Conservation (phyloP, 495 filamentous ascomycete genomes). For the Podospora sp. region DNA sequence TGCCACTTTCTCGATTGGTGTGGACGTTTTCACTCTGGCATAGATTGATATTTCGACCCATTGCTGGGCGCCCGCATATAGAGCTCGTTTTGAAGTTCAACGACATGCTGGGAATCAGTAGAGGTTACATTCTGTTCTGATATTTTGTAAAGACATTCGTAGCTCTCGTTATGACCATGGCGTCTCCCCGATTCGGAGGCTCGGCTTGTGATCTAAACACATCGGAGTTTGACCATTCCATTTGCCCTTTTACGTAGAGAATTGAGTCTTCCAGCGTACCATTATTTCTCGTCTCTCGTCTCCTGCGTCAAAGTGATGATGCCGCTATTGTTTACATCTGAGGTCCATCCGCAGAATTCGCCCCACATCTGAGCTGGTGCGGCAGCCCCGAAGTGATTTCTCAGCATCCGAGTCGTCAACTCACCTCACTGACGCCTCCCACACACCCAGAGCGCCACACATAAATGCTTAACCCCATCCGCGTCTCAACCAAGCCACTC, state of each 20-base stretch:
- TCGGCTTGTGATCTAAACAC: too few species aligned
- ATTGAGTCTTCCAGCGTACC: not conserved
- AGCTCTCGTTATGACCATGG: too few species aligned
- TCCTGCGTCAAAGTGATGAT: not conserved
- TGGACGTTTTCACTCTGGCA: slow-evolving; percentile 43
- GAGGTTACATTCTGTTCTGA: slow-evolving; percentile 36
- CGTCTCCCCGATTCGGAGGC: too few species aligned
- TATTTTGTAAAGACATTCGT: not conserved
- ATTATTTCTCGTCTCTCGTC: not conserved
- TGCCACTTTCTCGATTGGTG: slow-evolving; percentile 33
- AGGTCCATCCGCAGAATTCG: not conserved
- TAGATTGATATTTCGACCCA: slow-evolving; percentile 36
- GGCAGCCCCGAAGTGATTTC: not conserved
- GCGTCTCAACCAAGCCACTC: not conserved
- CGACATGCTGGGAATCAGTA: slow-evolving; percentile 42
- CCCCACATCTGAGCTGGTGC: not conserved
- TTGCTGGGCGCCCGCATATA: slow-evolving; percentile 43
- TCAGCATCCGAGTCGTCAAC: not conserved
- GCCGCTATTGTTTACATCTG: not conserved
- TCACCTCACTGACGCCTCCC: not conserved
- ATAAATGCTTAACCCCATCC: not conserved
- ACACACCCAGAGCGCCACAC: not conserved
- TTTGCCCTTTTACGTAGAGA: not conserved
- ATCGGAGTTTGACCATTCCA: too few species aligned
- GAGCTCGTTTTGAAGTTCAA: slow-evolving; percentile 35